These are phyloP conservation scores for Macaranga tanarius DNA, from an alignment of 441 rosid species.

Conservation along the genomic window DNA sequence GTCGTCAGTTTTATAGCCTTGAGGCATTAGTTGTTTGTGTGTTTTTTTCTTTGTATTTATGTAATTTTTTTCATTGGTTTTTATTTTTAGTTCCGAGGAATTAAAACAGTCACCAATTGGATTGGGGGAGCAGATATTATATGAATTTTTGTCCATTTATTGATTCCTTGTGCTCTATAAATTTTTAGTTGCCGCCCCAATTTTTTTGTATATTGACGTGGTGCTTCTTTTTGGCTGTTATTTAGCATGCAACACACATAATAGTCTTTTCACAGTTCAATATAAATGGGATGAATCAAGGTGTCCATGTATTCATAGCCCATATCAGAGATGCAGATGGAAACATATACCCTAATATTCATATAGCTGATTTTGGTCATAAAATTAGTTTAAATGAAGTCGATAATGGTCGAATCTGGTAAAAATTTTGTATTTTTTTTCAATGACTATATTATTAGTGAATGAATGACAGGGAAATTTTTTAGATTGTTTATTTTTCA, in stretches of 20 bases:
- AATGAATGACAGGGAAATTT: neutral
- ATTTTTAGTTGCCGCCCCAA: neutral
- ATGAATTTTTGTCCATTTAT: constrained; percentile 18
- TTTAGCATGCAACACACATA: constrained; percentile 92
- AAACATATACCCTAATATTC: constrained; percentile 65
- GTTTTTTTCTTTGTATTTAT: neutral
- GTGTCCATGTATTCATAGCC: constrained; percentile 87
- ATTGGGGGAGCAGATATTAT: constrained; percentile 97
- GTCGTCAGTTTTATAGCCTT: constrained; percentile 17
- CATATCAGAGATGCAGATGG: constrained; percentile 88
- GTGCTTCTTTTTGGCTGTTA: constrained; percentile 12
- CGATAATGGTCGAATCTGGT: constrained; percentile 97
- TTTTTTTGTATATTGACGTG: constrained; percentile 26
- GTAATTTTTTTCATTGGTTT: neutral
- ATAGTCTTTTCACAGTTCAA: constrained; percentile 84
- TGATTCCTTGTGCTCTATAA: neutral
- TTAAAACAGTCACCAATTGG: constrained; percentile 92
- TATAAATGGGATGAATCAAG: constrained; percentile 72
- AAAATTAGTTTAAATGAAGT: constrained; percentile 96
- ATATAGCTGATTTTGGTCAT: constrained; percentile 93
- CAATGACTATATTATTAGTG: neutral
- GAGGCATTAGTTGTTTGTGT: constrained; percentile 13
- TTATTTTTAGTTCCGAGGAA: constrained; percentile 73
- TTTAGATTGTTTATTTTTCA: constrained; percentile 5
- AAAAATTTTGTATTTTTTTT: constrained; percentile 18